Conservation (phyloP, 352 stramenopile species). For the Phytopythium sindhum region DNA sequence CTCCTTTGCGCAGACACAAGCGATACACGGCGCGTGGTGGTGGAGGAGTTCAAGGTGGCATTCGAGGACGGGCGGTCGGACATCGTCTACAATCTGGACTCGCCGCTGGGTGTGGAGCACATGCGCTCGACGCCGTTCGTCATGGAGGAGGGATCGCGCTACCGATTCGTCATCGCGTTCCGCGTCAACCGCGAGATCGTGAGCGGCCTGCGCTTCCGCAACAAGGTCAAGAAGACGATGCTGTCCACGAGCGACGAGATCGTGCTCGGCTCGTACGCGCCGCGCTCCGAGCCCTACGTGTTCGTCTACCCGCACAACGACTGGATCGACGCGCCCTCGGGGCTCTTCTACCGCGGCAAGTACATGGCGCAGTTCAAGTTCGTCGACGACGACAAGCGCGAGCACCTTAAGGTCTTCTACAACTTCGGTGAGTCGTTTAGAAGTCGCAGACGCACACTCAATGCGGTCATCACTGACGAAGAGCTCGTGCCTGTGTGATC, state of each 20-base stretch:
- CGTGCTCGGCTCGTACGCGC: constrained; percentile 82
- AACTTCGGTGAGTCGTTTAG: constrained; percentile 54
- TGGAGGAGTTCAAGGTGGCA: constrained; percentile 84
- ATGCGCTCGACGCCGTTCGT: constrained; percentile 72
- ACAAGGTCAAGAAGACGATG: constrained; percentile 86
- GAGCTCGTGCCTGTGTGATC: background rate
- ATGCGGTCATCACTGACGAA: background rate
- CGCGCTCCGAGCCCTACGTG: constrained; percentile 64
- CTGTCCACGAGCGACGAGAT: constrained; percentile 74
- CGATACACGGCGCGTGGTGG: constrained; percentile 68
- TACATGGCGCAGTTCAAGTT: constrained; percentile 83
- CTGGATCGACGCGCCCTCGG: constrained; percentile 80
- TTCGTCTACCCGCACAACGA: constrained; percentile 80
- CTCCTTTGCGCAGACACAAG: constrained; percentile 31
- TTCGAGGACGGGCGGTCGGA: constrained; percentile 70
- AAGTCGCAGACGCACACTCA: too few species aligned
- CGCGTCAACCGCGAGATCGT: constrained; percentile 85
- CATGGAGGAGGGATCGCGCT: constrained; percentile 72
- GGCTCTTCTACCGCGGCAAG: constrained; percentile 85
- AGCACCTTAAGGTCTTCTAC: constrained; percentile 75
- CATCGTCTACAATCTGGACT: constrained; percentile 76
- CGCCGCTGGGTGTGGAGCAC: constrained; percentile 55
- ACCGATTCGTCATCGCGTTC: constrained; percentile 85
- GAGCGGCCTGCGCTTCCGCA: constrained; percentile 78
- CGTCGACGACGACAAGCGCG: constrained; percentile 57